A percentile compares a stretch with the other conserved stretches of the same genome.
These are phyloP conservation scores for Phytophthora tentaculata DNA, from an alignment of 352 stramenopile genomes.

Conservation along the genomic window DNA sequence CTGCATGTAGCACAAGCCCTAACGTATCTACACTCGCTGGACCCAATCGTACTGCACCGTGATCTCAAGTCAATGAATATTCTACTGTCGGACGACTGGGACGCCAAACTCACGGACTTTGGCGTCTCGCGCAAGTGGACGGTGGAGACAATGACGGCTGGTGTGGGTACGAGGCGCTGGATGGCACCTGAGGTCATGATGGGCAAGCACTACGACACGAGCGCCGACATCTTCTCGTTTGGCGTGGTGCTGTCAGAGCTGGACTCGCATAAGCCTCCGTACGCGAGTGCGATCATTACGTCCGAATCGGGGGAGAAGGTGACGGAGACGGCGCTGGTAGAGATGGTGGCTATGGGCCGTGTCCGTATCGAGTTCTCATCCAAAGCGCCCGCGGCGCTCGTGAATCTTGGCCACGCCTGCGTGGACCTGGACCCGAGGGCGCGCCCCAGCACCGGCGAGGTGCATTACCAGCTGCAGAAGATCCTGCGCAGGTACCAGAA, in stretches of 20 bases:
- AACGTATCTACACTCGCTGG: constrained; percentile 60
- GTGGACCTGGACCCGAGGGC: constrained; percentile 32
- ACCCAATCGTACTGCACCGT: constrained; percentile 49
- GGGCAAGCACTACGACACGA: constrained; percentile 49
- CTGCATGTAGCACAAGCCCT: constrained; percentile 49
- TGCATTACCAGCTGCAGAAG: constrained; percentile 41
- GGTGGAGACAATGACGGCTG: constrained; percentile 54
- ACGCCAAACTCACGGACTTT: constrained; percentile 69
- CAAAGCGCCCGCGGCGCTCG: constrained; percentile 24
- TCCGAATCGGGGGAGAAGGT: constrained; percentile 34
- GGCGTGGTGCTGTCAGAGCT: constrained; percentile 46
- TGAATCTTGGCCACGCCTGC: constrained; percentile 33
- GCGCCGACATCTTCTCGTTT: constrained; percentile 54
- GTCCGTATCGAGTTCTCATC: constrained; percentile 39
- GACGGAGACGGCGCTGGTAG: constrained; percentile 38
- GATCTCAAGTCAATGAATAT: constrained; percentile 75
- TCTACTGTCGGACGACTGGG: constrained; percentile 34
- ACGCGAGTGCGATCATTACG: constrained; percentile 37
- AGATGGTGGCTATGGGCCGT: constrained; percentile 40
- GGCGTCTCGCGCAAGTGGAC: constrained; percentile 48
- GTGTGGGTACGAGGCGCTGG: constrained; percentile 46
- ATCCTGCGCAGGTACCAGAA: constrained; percentile 40
- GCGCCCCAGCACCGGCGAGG: constrained; percentile 33
- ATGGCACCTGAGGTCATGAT: constrained; percentile 65
- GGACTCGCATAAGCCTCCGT: constrained; percentile 42